A percentile compares a stretch with the other conserved stretches of the same genome.
Evolutionary conservation across 192 early-diverging fungal species (phyloP).

Genomic region (Coemansia nantahalensis): DNA sequence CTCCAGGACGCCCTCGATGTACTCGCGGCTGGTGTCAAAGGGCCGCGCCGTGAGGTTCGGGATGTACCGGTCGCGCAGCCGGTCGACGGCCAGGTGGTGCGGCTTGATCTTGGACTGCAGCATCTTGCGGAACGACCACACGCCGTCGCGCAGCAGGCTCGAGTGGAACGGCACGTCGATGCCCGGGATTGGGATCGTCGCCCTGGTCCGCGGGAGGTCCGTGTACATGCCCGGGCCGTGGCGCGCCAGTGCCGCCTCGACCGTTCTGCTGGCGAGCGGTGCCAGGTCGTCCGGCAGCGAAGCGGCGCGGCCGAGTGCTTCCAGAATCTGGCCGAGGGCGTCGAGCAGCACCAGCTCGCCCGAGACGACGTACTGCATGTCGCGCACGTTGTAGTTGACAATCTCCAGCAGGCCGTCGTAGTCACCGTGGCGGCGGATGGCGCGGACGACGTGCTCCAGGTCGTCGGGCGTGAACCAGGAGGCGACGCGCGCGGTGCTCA

Average conservation of each 20-base stretch:
- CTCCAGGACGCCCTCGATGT: slow-evolving; percentile 68
- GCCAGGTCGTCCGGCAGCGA: slow-evolving; percentile 66
- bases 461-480: slow-evolving; percentile 73
- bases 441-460: slow-evolving; percentile 70
- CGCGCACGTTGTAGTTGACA: slow-evolving; percentile 94
- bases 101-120: slow-evolving; percentile 74
- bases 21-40: slow-evolving; percentile 71
- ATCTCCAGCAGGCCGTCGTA: slow-evolving; percentile 81
- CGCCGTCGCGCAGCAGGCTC: slow-evolving; percentile 78
- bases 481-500: slow-evolving; percentile 84
- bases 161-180: slow-evolving; percentile 98
- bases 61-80: slow-evolving; percentile 81
- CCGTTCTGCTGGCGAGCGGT: slow-evolving; percentile 60
- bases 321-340: slow-evolving; percentile 68
- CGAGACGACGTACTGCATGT: slow-evolving; percentile 90
- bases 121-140: slow-evolving; percentile 81
- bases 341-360: slow-evolving; percentile 79
- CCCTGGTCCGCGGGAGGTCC: slow-evolving; percentile 71
- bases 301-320: slow-evolving; percentile 59
- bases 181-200: slow-evolving; percentile 87
- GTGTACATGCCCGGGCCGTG: slow-evolving; percentile 59
- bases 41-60: slow-evolving; percentile 94
- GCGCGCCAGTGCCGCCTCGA: slow-evolving; percentile 15
- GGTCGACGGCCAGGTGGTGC: slow-evolving; percentile 64
- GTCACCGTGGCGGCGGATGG: slow-evolving; percentile 49